A percentile compares a stretch with the other conserved stretches of the same genome.
These are phyloP conservation scores for Kwoniella dendrophila DNA, from an alignment of 768 basidiomycete genomes.

Conservation along the genomic window DNA sequence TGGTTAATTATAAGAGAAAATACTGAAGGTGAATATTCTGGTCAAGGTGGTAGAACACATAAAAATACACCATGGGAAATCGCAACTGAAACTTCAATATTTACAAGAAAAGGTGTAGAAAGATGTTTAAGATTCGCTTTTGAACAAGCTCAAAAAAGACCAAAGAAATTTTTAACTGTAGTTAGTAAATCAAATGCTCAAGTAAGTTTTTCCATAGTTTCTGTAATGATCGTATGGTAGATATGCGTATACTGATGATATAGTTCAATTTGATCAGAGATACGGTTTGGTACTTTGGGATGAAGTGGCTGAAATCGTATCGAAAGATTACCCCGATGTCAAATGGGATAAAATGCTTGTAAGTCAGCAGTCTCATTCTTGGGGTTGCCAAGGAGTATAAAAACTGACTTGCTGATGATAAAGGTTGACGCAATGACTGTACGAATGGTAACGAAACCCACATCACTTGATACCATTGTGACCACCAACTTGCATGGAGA, in stretches of 20 bases:
- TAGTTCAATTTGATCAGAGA: conserved; percentile 12
- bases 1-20: conserved; percentile 65
- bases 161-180: conserved; percentile 62
- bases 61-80: conserved; percentile 48
- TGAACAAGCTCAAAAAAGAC: conserved; percentile 61
- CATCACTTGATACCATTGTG: conserved; percentile 63
- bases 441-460: conserved; percentile 60
- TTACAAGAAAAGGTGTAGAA: conserved; percentile 62
- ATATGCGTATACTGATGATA: not conserved
- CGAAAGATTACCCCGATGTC: conserved; percentile 62
- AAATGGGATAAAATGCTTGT: conserved; percentile 42
- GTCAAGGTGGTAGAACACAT: conserved; percentile 57
- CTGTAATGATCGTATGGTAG: too few relatives aligned
- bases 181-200: conserved; percentile 64
- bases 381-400: not conserved
- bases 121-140: conserved; percentile 64
- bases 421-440: conserved; percentile 62
- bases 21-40: conserved; percentile 64
- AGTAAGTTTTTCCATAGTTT: conserved; percentile 5
- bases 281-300: conserved; percentile 53
- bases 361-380: not conserved
- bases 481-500: conserved; percentile 63
- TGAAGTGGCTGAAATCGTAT: conserved; percentile 58
- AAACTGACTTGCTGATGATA: not conserved
- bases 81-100: conserved; percentile 57